phyloP scores from a whole-genome alignment of 1,139 yeast species.

The Geotrichum aggregatum region DNA sequence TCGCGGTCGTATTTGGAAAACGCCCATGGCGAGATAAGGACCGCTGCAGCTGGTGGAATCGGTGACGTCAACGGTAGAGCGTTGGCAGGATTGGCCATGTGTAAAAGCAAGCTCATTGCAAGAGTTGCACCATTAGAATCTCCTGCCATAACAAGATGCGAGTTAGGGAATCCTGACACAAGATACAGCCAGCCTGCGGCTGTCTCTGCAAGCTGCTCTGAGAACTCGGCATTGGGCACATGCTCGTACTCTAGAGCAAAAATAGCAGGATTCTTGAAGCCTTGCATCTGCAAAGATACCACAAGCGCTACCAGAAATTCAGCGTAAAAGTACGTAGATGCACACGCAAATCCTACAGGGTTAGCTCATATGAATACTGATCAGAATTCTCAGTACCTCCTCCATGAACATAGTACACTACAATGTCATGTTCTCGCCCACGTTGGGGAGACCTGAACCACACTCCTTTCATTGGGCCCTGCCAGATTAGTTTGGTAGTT shows the following conservation, averaged over 20 bases:
- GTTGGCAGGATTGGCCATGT: conserved; percentile 34
- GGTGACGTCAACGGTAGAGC: conserved; percentile 22
- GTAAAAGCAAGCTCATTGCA: conserved; percentile 39
- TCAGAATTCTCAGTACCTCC: conserved; percentile 27
- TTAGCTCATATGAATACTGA: background rate
- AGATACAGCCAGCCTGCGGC: conserved; percentile 38
- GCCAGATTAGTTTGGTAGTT: background rate
- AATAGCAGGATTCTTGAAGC: conserved; percentile 45
- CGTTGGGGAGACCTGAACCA: conserved; percentile 39
- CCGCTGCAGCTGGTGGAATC: conserved; percentile 38
- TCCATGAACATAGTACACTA: conserved; percentile 41
- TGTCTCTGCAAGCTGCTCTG: conserved; percentile 33
- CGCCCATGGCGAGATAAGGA: conserved; percentile 43
- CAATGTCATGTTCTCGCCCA: conserved; percentile 36
- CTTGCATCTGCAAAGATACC: conserved; percentile 42
- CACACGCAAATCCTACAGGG: conserved; percentile 10
- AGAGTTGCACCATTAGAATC: conserved; percentile 47
- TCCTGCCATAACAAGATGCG: conserved; percentile 39
- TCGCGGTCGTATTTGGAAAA: conserved; percentile 21
- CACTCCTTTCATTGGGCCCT: conserved; percentile 33
- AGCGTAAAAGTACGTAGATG: conserved; percentile 36
- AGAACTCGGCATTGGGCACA: conserved; percentile 30
- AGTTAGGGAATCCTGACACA: conserved; percentile 25
- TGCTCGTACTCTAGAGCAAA: conserved; percentile 39
- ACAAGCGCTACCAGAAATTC: conserved; percentile 42